phyloP scores from a whole-genome alignment of 2,329 filamentous ascomycete species.

The Chaetomium globosum region DNA sequence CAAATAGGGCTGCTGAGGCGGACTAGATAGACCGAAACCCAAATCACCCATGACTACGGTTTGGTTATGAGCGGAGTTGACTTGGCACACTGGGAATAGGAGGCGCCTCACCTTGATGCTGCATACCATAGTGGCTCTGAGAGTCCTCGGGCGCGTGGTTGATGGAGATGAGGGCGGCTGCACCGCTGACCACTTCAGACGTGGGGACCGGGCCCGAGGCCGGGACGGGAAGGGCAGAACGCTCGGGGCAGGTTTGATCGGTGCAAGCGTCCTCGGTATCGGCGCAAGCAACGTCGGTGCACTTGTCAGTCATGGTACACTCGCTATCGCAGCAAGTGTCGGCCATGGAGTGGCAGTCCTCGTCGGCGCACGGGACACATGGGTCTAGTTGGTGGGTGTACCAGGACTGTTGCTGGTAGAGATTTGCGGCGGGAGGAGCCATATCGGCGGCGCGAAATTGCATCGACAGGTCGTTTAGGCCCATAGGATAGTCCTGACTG shows the following conservation, averaged over 20 bases:
- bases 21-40: constrained; percentile 25
- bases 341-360: constrained; percentile 36
- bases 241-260: constrained; percentile 38
- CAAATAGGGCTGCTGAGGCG: constrained; percentile 27
- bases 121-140: constrained; percentile 28
- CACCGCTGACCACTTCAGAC: constrained; percentile 38
- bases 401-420: constrained; percentile 30
- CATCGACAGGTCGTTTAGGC: constrained; percentile 24
- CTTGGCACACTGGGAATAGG: background rate
- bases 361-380: constrained; percentile 30
- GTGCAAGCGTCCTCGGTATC: constrained; percentile 38
- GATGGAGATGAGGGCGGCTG: constrained; percentile 40
- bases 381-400: constrained; percentile 26
- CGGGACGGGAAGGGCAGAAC: constrained; percentile 25
- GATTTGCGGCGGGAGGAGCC: constrained; percentile 13
- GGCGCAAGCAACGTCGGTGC: constrained; percentile 37
- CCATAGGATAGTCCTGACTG: constrained; percentile 24
- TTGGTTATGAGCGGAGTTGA: constrained; percentile 21
- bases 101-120: constrained; percentile 29
- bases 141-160: constrained; percentile 36
- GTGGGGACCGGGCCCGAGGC: constrained; percentile 22
- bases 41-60: constrained; percentile 27
- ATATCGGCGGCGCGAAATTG: constrained; percentile 26
- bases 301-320: constrained; percentile 40
- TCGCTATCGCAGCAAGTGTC: constrained; percentile 39